A percentile compares a stretch with the other conserved stretches of the same genome.
Conservation (phyloP, 345 rosid species). For the Jatropha curcas region DNA sequence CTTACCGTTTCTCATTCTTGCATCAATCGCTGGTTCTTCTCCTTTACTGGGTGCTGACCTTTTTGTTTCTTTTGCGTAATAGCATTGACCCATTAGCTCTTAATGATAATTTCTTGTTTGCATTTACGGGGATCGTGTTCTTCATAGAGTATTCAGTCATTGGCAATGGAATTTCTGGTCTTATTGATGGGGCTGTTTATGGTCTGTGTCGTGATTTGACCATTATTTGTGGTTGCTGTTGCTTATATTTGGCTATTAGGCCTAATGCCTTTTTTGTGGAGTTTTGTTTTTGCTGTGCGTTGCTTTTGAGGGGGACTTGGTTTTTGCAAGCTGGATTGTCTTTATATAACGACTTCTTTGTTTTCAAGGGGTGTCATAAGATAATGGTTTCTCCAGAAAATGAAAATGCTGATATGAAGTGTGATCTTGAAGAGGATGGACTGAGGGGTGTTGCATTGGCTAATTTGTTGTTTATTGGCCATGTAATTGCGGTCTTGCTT, state of each 20-base stretch:
- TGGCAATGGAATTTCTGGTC: conserved; percentile 45
- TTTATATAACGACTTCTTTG: conserved; percentile 49
- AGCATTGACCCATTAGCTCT: conserved; percentile 26
- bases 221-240: conserved; percentile 46
- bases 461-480: conserved; percentile 51
- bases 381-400: conserved; percentile 24
- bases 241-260: conserved; percentile 49
- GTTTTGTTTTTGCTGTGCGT: conserved; percentile 42
- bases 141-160: conserved; percentile 40
- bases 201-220: conserved; percentile 41
- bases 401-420: conserved; percentile 40
- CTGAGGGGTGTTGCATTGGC: conserved; percentile 55
- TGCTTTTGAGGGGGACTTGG: conserved; percentile 60
- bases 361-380: conserved; percentile 44
- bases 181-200: conserved; percentile 35
- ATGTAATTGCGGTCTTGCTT: conserved; percentile 43
- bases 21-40: conserved; percentile 41
- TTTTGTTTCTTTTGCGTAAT: conserved; percentile 41
- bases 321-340: conserved; percentile 51
- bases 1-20: conserved; percentile 50
- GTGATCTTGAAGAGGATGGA: conserved; percentile 56
- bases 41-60: conserved; percentile 45
- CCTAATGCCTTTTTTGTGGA: conserved; percentile 53
- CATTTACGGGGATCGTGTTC: conserved; percentile 39
- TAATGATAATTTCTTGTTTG: conserved; percentile 34